Conservation (phyloP, 768 basidiomycete genomes). For the Agrocybe pediades region DNA sequence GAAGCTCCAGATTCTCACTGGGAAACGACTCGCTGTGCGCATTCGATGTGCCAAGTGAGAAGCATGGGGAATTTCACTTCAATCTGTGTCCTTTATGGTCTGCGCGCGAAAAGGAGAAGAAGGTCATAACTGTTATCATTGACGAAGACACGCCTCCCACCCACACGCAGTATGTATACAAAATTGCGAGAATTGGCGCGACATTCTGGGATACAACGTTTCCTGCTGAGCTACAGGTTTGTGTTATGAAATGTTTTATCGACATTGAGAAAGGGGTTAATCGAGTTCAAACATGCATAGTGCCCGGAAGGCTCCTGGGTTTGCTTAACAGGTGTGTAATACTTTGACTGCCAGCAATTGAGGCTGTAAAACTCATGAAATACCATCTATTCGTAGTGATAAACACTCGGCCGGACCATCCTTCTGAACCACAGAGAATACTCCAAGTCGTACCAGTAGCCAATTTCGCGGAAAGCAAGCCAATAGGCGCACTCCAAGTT, state of each 20-base stretch:
- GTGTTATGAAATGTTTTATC: background rate
- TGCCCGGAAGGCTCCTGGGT: constrained; percentile 33
- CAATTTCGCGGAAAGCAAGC: constrained; percentile 21
- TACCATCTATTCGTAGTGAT: constrained; percentile 7
- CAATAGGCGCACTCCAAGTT: constrained; percentile 8
- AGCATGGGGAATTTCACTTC: background rate
- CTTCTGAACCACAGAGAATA: constrained; percentile 32
- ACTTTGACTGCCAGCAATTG: background rate
- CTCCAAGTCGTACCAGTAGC: constrained; percentile 36
- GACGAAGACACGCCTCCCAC: constrained; percentile 33
- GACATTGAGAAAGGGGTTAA: no score
- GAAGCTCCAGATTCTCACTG: background rate
- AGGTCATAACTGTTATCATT: constrained; percentile 17
- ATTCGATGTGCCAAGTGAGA: background rate
- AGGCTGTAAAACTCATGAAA: background rate
- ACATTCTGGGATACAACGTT: constrained; percentile 28
- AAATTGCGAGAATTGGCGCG: constrained; percentile 21
- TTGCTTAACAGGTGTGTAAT: constrained; percentile 26
- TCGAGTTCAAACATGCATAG: constrained; percentile 20
- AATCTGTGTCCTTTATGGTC: background rate
- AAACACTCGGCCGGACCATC: constrained; percentile 32
- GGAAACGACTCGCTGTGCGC: background rate
- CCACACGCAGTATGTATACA: constrained; percentile 28
- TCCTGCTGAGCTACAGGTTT: constrained; percentile 31
- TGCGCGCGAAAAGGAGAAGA: constrained; percentile 2